Conservation (phyloP, 331 rosid species). For the Saraca asoca region DNA sequence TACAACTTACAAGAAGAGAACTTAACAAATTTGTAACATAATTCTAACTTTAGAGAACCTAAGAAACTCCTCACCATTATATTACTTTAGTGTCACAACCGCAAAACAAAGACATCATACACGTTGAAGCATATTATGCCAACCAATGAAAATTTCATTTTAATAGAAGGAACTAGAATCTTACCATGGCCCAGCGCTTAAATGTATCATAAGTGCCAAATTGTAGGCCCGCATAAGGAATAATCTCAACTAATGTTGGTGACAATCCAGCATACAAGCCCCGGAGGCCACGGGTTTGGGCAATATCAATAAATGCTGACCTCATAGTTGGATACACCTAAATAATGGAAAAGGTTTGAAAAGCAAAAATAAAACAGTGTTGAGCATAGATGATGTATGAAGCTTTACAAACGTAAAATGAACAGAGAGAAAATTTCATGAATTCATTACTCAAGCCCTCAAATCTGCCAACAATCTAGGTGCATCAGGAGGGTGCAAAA, state of each 20-base stretch:
- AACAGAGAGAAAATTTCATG: no score
- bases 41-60: neutral
- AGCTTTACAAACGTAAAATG: no score
- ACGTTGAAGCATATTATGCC: no score
- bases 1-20: neutral
- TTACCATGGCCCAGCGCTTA: constrained; percentile 86
- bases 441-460: no score
- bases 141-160: neutral
- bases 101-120: no score
- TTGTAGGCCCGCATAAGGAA: constrained; percentile 95
- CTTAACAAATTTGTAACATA: neutral
- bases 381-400: no score
- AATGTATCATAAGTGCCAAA: constrained; percentile 91
- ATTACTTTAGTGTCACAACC: no score
- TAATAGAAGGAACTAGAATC: constrained; percentile 33
- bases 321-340: constrained; percentile 94
- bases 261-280: constrained; percentile 89
- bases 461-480: no score
- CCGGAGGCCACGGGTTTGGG: constrained; percentile 62
- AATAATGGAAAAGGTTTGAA: constrained; percentile 30
- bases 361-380: neutral
- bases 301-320: constrained; percentile 74
- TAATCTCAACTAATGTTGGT: constrained; percentile 92
- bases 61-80: no score
- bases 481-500: no score